Percentiles rank a stretch among this genome's conserved stretches.
These are phyloP conservation scores for Schwanniomyces polymorphus DNA, from an alignment of 805 yeast species.

Conservation along the genomic window DNA sequence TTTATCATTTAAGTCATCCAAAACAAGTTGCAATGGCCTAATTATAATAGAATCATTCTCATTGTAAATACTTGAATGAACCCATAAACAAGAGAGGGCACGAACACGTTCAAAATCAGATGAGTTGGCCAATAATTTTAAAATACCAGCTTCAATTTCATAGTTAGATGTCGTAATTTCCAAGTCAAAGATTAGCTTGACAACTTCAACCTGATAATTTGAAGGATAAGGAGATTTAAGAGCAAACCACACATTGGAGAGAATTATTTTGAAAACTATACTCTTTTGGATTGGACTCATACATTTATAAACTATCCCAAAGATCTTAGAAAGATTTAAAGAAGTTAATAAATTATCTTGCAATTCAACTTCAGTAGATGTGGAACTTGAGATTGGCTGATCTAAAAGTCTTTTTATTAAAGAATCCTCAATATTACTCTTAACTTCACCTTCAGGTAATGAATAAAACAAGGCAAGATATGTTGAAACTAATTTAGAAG, in stretches of 20 bases:
- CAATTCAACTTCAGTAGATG: slow-evolving; percentile 6
- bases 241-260: slow-evolving; percentile 55
- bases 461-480: slow-evolving; percentile 19
- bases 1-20: slow-evolving; percentile 58
- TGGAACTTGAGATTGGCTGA: slow-evolving; percentile 8
- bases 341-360: slow-evolving; percentile 26
- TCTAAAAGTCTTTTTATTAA: slow-evolving; percentile 15
- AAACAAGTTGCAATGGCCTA: slow-evolving; percentile 63
- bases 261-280: slow-evolving; percentile 38
- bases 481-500: slow-evolving; percentile 17
- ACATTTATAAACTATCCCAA: slow-evolving; percentile 31
- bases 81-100: slow-evolving; percentile 73
- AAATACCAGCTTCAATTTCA: slow-evolving; percentile 72
- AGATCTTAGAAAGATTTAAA: slow-evolving; percentile 44
- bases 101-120: slow-evolving; percentile 38
- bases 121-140: slow-evolving; percentile 49
- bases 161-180: slow-evolving; percentile 51
- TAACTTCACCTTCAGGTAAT: slow-evolving; percentile 14
- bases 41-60: slow-evolving; percentile 52
- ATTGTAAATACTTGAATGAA: slow-evolving; percentile 53
- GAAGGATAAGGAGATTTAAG: slow-evolving; percentile 49
- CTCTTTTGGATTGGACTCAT: slow-evolving; percentile 32
- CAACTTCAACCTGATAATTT: slow-evolving; percentile 67
- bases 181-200: slow-evolving; percentile 61
- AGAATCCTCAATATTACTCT: slow-evolving; percentile 3